phyloP scores from a whole-genome alignment of 441 rosid species.

The Pelargonium myrrhifolium region DNA sequence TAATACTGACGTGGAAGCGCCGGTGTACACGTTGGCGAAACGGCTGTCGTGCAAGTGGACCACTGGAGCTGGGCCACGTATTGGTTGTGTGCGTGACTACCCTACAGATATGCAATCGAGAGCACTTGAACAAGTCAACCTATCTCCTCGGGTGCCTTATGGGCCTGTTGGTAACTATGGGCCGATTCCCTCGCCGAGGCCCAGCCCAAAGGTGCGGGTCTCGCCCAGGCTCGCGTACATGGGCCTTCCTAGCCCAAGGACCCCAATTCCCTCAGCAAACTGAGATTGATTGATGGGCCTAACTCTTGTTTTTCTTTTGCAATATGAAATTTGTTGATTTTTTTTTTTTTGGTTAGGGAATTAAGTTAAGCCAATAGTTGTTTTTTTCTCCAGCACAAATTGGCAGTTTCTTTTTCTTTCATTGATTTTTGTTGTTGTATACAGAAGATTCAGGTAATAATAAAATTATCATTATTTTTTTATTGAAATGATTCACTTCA shows the following conservation, averaged over 20 bases:
- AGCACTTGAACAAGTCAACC: conserved; percentile 66
- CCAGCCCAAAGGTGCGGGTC: conserved; percentile 60
- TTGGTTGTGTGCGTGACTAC: conserved; percentile 78
- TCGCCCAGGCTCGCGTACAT: conserved; percentile 72
- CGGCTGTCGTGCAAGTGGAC: conserved; percentile 74
- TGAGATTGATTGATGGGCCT: conserved; percentile 3
- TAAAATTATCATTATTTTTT: no score
- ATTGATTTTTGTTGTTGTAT: no score
- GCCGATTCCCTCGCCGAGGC: conserved; percentile 86
- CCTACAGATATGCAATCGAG: conserved; percentile 49
- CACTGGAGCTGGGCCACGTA: conserved; percentile 69
- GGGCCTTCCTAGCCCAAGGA: conserved; percentile 83
- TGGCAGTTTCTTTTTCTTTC: no score
- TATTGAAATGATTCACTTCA: no score
- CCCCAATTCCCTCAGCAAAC: conserved; percentile 18
- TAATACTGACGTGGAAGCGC: conserved; percentile 21
- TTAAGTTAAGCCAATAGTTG: no score
- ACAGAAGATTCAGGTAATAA: no score
- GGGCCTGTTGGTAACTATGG: conserved; percentile 32
- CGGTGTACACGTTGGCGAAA: conserved; percentile 32
- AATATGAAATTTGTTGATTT: no score
- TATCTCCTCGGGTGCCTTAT: conserved; percentile 46
- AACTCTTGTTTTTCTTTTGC: neutral
- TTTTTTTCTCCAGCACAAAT: no score
- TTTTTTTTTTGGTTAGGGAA: no score